A percentile compares a stretch with the other conserved stretches of the same genome.
Evolutionary conservation across 1,284 basidiomycete species (phyloP).

Genomic region (Apiotrichum siamense): DNA sequence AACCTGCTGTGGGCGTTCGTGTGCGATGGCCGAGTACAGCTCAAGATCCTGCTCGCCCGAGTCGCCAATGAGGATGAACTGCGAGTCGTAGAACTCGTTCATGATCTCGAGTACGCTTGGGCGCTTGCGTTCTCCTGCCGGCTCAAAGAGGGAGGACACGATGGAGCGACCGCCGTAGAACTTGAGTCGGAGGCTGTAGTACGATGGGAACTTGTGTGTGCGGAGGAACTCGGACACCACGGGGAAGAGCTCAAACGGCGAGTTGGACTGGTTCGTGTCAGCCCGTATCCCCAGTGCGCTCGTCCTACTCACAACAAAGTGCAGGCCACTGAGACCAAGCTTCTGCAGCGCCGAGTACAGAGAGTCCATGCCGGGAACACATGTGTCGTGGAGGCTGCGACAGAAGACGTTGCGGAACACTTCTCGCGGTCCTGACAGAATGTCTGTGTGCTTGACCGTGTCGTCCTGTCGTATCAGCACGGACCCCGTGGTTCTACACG

Average conservation of each 20-base stretch:
- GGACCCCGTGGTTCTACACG: not conserved
- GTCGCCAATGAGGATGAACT: slow-evolving; percentile 79
- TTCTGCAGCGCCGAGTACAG: slow-evolving; percentile 67
- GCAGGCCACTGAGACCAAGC: slow-evolving; percentile 64
- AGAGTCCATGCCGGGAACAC: slow-evolving; percentile 77
- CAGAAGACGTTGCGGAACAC: slow-evolving; percentile 60
- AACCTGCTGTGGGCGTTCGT: slow-evolving; percentile 55
- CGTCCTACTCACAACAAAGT: slow-evolving; percentile 66
- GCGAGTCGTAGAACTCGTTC: slow-evolving; percentile 64
- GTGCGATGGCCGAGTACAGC: slow-evolving; percentile 66
- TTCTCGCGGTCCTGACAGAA: slow-evolving; percentile 64
- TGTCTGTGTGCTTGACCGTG: slow-evolving; percentile 73
- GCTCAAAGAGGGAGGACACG: slow-evolving; percentile 67
- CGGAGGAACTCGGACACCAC: slow-evolving; percentile 72
- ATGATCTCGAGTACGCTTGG: slow-evolving; percentile 66
- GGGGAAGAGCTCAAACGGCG: slow-evolving; percentile 77
- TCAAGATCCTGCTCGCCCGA: slow-evolving; percentile 84
- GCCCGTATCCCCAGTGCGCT: not conserved
- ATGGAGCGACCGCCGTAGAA: slow-evolving; percentile 76
- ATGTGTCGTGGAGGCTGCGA: slow-evolving; percentile 59
- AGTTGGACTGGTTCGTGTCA: slow-evolving; percentile 67
- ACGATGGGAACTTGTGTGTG: slow-evolving; percentile 52
- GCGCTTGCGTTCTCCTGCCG: slow-evolving; percentile 68
- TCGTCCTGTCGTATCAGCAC: slow-evolving; percentile 57
- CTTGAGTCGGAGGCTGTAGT: slow-evolving; percentile 59